Evolutionary conservation across 2,329 filamentous ascomycete species (phyloP).

Genomic region (Metarhizium sp.): DNA sequence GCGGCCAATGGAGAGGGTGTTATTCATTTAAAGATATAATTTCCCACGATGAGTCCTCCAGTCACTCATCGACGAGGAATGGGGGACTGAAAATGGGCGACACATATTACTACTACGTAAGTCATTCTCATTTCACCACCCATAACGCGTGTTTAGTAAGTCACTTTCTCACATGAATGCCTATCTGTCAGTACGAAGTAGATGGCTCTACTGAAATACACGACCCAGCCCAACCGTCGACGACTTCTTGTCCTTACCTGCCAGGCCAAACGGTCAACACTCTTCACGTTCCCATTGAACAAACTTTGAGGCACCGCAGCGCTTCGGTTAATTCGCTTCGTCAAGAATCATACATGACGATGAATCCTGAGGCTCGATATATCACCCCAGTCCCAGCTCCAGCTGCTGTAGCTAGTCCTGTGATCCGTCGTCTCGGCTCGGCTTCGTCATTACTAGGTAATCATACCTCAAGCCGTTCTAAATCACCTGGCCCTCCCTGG

Average conservation of each 20-base stretch:
- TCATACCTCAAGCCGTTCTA: constrained; percentile 34
- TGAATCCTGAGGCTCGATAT: constrained; percentile 71
- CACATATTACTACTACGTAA: constrained; percentile 92
- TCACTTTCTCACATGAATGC: not conserved
- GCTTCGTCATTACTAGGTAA: constrained; percentile 20
- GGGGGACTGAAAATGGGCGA: constrained; percentile 86
- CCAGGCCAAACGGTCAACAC: constrained; percentile 85
- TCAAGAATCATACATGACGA: constrained; percentile 56
- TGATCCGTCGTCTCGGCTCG: constrained; percentile 18
- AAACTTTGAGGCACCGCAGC: constrained; percentile 48
- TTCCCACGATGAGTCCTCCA: constrained; percentile 58
- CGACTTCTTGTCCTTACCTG: constrained; percentile 72
- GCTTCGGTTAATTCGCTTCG: constrained; percentile 54
- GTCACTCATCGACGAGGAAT: constrained; percentile 40
- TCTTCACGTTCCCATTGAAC: constrained; percentile 68
- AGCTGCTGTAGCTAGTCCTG: constrained; percentile 16
- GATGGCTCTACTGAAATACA: constrained; percentile 69
- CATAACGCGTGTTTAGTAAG: not conserved
- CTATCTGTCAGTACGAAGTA: constrained; percentile 61
- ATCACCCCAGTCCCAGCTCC: constrained; percentile 54
- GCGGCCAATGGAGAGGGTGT: constrained; percentile 76
- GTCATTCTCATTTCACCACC: constrained; percentile 23
- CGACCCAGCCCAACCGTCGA: constrained; percentile 63
- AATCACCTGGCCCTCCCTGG: constrained; percentile 42
- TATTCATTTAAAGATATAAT: constrained; percentile 80